phyloP scores from a whole-genome alignment of 192 early-diverging fungal species.

The Linnemannia zychae region DNA sequence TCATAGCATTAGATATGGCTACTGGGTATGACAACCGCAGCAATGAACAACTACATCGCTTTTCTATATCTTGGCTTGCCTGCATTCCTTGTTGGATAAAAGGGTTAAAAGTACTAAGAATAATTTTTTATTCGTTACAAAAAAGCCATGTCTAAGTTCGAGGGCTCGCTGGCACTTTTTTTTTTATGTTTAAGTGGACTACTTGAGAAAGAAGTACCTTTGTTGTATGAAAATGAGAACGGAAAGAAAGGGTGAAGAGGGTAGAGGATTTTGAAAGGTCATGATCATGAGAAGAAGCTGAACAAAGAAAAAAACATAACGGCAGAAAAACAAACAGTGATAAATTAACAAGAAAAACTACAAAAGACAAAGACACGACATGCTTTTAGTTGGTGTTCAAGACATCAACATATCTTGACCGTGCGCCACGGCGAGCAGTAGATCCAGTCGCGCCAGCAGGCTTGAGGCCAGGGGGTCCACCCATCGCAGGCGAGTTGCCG shows the following conservation, averaged over 20 bases:
- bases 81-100: too few relatives aligned
- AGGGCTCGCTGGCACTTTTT: too few relatives aligned
- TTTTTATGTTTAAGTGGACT: too few relatives aligned
- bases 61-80: too few relatives aligned
- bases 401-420: constrained; percentile 65
- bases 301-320: neutral
- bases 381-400: constrained; percentile 53
- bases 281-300: neutral
- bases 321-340: neutral
- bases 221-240: too few relatives aligned
- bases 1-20: too few relatives aligned
- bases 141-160: too few relatives aligned
- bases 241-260: neutral
- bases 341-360: neutral
- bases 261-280: neutral
- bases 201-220: too few relatives aligned
- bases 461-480: constrained; percentile 48
- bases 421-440: constrained; percentile 48
- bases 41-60: too few relatives aligned
- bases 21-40: too few relatives aligned
- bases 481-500: constrained; percentile 11
- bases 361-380: neutral
- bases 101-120: too few relatives aligned
- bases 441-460: constrained; percentile 27
- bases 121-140: too few relatives aligned